These are phyloP conservation scores for Saxophila tyrrhenica DNA, from an alignment of 495 filamentous ascomycete species.

Conservation along the genomic window DNA sequence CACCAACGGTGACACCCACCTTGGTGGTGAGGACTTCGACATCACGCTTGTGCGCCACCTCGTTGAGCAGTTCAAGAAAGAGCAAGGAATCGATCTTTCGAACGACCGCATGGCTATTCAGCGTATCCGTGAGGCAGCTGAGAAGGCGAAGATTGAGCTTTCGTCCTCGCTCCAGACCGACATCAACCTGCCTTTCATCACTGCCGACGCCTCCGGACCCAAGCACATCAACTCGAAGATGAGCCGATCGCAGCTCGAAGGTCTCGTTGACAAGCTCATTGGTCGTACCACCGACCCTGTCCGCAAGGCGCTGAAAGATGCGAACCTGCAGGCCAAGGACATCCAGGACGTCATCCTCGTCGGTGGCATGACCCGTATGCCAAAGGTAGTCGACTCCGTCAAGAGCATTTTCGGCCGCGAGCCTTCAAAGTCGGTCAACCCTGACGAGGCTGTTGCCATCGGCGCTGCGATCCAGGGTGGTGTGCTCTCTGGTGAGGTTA, in stretches of 20 bases:
- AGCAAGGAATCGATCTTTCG: conserved; percentile 82
- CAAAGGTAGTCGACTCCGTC: conserved; percentile 95
- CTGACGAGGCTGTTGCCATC: conserved; percentile 97
- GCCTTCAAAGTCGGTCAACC: conserved; percentile 97
- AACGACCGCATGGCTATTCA: conserved; percentile 97
- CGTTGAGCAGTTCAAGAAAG: conserved; percentile 92
- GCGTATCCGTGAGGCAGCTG: conserved; percentile 96
- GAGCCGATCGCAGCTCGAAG: conserved; percentile 84
- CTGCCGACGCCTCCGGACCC: conserved; percentile 83
- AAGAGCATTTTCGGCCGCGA: conserved; percentile 97
- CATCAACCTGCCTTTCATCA: conserved; percentile 98
- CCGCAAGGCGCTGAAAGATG: conserved; percentile 96
- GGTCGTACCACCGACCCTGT: conserved; percentile 79
- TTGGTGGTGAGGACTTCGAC: conserved; percentile 99
- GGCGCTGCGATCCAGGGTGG: conserved; percentile 97
- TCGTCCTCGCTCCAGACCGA: conserved; percentile 95
- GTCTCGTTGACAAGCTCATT: conserved; percentile 85
- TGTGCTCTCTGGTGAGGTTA: conserved; percentile 92
- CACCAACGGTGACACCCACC: conserved; percentile 97
- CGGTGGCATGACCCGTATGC: conserved; percentile 99
- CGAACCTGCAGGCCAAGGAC: conserved; percentile 82
- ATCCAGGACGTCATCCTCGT: conserved; percentile 99
- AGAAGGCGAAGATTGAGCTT: conserved; percentile 99
- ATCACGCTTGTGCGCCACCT: conserved; percentile 91
- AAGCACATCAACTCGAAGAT: conserved; percentile 98